Evolutionary conservation across 192 early-diverging fungal species (phyloP).

Genomic region (Gonapodya sp.): DNA sequence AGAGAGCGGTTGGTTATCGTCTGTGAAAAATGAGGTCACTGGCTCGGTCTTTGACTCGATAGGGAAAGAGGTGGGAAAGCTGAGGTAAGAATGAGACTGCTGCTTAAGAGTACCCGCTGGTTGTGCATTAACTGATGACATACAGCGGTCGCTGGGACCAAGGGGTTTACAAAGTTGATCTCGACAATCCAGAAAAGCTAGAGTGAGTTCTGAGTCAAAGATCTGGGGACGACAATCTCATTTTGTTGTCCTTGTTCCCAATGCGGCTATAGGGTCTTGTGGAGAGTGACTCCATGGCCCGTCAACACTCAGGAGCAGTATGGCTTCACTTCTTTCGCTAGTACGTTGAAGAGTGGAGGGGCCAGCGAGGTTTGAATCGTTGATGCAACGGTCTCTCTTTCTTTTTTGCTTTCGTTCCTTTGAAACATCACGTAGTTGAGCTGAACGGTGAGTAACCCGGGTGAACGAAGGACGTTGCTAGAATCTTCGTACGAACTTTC

Average conservation of each 20-base stretch:
- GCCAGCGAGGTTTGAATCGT: neutral
- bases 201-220: too few species aligned
- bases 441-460: neutral
- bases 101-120: too few species aligned
- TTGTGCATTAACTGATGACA: neutral
- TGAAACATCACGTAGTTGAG: neutral
- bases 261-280: neutral
- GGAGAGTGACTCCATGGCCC: neutral
- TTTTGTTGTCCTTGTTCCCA: neutral
- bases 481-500: too few species aligned
- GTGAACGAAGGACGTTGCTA: neutral
- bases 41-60: neutral
- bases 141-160: neutral
- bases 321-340: neutral
- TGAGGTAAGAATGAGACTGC: neutral
- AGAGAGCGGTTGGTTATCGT: neutral
- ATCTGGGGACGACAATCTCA: neutral
- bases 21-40: slow-evolving; percentile 1
- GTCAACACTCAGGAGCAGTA: neutral
- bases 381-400: neutral
- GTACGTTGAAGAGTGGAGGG: neutral
- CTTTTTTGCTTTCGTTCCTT: neutral
- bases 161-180: neutral
- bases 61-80: neutral
- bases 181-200: neutral